A percentile compares a stretch with the other conserved stretches of the same genome.
Evolutionary conservation across 805 yeast genomes (phyloP).

Genomic region (Yarrowia sp.): DNA sequence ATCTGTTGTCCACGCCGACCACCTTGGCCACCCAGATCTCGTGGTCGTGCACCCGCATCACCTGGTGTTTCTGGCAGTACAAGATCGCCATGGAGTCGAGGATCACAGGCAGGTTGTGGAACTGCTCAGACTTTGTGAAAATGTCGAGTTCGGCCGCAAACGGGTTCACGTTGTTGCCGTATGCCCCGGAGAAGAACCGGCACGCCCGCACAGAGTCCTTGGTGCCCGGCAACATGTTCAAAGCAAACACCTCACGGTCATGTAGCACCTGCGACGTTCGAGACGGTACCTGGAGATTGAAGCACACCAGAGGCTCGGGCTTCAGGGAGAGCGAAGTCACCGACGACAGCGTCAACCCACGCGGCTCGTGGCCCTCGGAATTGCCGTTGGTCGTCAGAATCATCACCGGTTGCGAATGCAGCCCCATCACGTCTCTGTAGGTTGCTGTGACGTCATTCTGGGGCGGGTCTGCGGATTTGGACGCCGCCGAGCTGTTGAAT

Average conservation of each 20-base stretch:
- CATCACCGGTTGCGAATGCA: conserved; percentile 62
- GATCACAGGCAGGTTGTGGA: conserved; percentile 45
- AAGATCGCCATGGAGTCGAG: conserved; percentile 45
- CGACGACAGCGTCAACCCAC: conserved; percentile 86
- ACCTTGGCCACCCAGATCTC: conserved; percentile 91
- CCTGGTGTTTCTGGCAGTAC: conserved; percentile 45
- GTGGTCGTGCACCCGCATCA: conserved; percentile 72
- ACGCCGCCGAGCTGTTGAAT: background rate
- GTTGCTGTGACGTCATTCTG: conserved; percentile 21
- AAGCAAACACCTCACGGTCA: conserved; percentile 63
- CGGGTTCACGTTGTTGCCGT: conserved; percentile 51
- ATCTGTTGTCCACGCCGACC: conserved; percentile 42
- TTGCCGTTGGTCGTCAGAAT: conserved; percentile 60
- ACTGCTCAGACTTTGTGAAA: conserved; percentile 42
- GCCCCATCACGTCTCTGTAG: conserved; percentile 55
- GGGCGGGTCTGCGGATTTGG: background rate
- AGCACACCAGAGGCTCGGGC: conserved; percentile 81
- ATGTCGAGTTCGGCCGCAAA: conserved; percentile 46
- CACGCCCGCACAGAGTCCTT: conserved; percentile 63
- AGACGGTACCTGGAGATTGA: conserved; percentile 87
- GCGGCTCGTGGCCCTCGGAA: conserved; percentile 42
- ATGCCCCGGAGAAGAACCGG: conserved; percentile 66
- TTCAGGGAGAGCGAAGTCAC: conserved; percentile 79
- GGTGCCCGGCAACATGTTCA: conserved; percentile 76
- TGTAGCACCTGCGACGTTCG: conserved; percentile 74